Base-by-base conservation (phyloP, 352 stramenopile species). In the Thraustochytrium striatum region DNA sequence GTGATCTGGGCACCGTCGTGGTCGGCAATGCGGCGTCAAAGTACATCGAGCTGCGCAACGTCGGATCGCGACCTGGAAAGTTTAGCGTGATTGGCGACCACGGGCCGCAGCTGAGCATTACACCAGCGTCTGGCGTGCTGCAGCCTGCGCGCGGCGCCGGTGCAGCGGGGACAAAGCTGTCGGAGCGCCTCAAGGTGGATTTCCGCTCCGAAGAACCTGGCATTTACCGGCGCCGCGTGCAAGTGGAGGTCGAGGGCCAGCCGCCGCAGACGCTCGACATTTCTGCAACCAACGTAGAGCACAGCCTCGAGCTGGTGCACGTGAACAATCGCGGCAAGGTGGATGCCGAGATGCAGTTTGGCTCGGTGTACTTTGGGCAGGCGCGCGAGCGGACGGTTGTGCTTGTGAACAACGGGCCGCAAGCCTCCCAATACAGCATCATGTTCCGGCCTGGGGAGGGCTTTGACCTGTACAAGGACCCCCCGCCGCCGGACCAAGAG, bases 301-400 rank as follows among this genome's bases (percentile, higher is more conserved):
- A 95, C 73, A 92, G 83, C 5, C 85, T 96, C 0, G 90, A 95
- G 78, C 61, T 97, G 2, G 78, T 95, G 5, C 82, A 88, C 3
- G 81, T 83, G 9, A 79, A 86, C 57, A 83, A 65, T 43, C 36
- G 47, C 13, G 83, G 81, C 16, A 32, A 41, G 5, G 13, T 83
- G 11, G 58, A 82, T 21, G 21, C n/a, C 28, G 47, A 82, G 16
- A n/a, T 78, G 5, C 43, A 52, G 11, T 88, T 88, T 69, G 84
- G 78, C 5, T n/a, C 36, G 2, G 13, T 87, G n/a, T 86, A 86
- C 62, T 87, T 84, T 81, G 82, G 84, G 19, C 69, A 88, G 59
- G 1, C 25, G 8, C 5, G 61, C 25, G 57, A 35, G 36, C 61
- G 81, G 5, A 13, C 55, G 36, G 62, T 57, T 1, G 19, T 88